These are phyloP conservation scores for Beauveria pseudobassiana DNA, from an alignment of 2,329 filamentous ascomycete genomes.

Conservation along the genomic window DNA sequence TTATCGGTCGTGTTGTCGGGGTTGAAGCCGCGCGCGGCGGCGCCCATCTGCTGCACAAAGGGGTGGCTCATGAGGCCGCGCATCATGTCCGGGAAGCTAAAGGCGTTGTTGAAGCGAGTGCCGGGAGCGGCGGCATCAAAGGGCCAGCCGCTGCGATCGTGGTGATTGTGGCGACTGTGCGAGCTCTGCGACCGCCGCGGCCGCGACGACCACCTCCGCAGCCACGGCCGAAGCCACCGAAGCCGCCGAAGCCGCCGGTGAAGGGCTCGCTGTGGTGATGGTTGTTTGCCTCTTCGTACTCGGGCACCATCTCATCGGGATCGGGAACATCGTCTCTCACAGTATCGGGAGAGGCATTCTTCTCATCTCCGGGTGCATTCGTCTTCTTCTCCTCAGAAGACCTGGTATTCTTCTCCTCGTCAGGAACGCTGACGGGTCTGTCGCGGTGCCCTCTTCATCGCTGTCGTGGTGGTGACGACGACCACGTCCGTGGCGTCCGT, in stretches of 20 bases:
- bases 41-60: constrained; percentile 33
- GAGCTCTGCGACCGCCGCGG: constrained; percentile 8
- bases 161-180: constrained; percentile 12
- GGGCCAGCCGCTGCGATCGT: constrained; percentile 1
- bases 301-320: constrained; percentile 25
- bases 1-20: constrained; percentile 8
- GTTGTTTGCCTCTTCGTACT: constrained; percentile 19
- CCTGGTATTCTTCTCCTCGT: constrained; percentile 17
- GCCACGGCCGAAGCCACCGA: constrained; percentile 18
- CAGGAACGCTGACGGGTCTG: constrained; percentile 16
- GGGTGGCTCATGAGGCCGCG: constrained; percentile 34
- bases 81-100: constrained; percentile 34
- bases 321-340: constrained; percentile 22
- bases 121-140: constrained; percentile 18
- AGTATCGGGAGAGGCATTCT: constrained; percentile 28
- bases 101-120: constrained; percentile 21
- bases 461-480: constrained; percentile 11
- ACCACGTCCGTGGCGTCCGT: constrained; percentile 12
- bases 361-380: constrained; percentile 21
- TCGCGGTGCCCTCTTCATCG: constrained; percentile 15
- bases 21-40: constrained; percentile 25
- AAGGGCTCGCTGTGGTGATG: constrained; percentile 11
- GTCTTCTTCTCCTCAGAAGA: constrained; percentile 17
- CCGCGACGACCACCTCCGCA: constrained; percentile 16
- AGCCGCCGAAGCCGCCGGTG: constrained; percentile 14